Evolutionary conservation across 106 monocot species (phyloP), one percentile per base, ranked within the genome.

Genomic region (Allium sativum): DNA sequence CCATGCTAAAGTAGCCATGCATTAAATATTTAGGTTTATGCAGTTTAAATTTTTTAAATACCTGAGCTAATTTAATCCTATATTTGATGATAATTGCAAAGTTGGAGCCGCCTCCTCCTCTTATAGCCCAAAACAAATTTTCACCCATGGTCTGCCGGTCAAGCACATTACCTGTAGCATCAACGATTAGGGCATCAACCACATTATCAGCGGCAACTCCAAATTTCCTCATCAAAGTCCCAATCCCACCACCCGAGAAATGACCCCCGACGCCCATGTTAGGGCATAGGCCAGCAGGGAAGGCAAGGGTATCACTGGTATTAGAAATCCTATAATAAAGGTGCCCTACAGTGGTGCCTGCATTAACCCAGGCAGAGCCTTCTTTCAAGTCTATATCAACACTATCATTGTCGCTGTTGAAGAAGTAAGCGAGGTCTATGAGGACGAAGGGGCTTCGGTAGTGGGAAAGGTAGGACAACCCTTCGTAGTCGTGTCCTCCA

Each of bases 101-200:
- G 52, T 63, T 72, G 4, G 53, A 71, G 20, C 61, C 80, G 12
- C 80, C 75, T 0, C 80, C 78, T 3, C 86, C 86, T 10, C 87
- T 66, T 2, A 83, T 68, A 5, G 83, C 87, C 83, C 80, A 88
- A 54, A 88, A 88, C 15, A 74, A 64, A 57, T 87, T 79, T 53
- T 83, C 77, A 4, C 83, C 76, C 87, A 82, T 87, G 19, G 72
- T 17, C 17, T 22, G 55, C 8, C 76, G 22, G 14, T 74, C 60
- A 8, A 83, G 74, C 10, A 87, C 11, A 4, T 16, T 14, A 15
- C 82, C 82, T 7, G 56, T 18, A 19, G 65, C 58, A 16, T 77
- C 46, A 8, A 83, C 76, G 0, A 85, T 2, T 1, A 7, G 18
- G 2, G 69, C 81, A 48, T 81, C 85, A 14, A 71, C 8, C 40